Percentiles rank a stretch among this genome's conserved stretches.
Conservation (phyloP, 2,329 filamentous ascomycete genomes). For the Rasamsonia emersonii region DNA sequence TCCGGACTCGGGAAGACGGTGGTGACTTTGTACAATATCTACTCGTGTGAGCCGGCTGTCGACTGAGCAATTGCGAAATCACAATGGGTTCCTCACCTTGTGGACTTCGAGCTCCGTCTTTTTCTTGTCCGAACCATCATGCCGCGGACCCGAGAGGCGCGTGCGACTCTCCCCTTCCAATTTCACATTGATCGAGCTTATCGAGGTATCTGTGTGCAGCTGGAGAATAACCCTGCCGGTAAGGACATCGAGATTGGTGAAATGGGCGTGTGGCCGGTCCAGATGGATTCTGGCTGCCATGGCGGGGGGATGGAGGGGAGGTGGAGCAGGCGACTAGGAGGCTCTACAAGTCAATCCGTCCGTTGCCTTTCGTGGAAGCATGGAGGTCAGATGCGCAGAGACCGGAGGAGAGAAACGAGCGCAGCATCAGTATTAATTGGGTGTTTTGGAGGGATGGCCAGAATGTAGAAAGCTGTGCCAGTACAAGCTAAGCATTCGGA, state of each 20-base stretch:
- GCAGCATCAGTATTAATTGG: too few species aligned
- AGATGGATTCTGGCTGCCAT: constrained; percentile 41
- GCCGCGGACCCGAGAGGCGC: constrained; percentile 31
- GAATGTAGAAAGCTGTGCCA: too few species aligned
- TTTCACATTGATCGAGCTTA: constrained; percentile 40
- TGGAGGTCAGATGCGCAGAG: too few species aligned
- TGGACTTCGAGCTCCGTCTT: constrained; percentile 42
- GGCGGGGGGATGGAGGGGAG: too few species aligned
- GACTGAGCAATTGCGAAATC: neutral
- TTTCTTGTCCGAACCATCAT: constrained; percentile 38
- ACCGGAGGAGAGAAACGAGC: too few species aligned
- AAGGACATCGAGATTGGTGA: constrained; percentile 42
- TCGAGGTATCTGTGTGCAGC: constrained; percentile 33
- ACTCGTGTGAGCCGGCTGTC: too few species aligned
- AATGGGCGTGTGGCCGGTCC: constrained; percentile 34
- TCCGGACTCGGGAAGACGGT: constrained; percentile 39
- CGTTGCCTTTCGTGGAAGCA: too few species aligned
- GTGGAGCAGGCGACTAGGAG: too few species aligned
- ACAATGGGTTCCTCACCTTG: constrained; percentile 31
- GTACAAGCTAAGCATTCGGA: too few species aligned
- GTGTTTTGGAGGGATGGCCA: too few species aligned
- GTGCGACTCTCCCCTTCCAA: constrained; percentile 42
- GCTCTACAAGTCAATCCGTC: too few species aligned
- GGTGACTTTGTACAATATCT: constrained; percentile 41
- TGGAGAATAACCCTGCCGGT: constrained; percentile 37